These are phyloP conservation scores for Opeltia flavorubescens DNA, from an alignment of 495 filamentous ascomycete species.

Conservation along the genomic window DNA sequence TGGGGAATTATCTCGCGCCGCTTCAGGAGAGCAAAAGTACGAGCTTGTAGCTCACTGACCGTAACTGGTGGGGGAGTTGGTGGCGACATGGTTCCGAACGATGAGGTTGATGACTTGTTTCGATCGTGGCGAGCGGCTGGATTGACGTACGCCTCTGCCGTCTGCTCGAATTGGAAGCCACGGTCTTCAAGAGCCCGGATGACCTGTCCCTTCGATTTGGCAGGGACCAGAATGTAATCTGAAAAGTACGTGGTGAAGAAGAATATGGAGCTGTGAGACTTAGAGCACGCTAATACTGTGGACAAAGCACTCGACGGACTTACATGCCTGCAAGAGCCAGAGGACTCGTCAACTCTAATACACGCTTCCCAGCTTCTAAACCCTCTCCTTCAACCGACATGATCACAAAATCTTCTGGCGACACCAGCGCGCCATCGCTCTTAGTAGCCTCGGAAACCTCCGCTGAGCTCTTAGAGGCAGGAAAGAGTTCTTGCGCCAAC, in stretches of 20 bases:
- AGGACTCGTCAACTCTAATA: constrained; percentile 82
- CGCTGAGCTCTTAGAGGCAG: constrained; percentile 45
- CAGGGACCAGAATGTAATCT: constrained; percentile 88
- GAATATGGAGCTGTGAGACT: constrained; percentile 61
- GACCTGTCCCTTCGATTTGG: constrained; percentile 55
- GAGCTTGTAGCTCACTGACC: constrained; percentile 61
- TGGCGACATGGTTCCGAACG: constrained; percentile 33
- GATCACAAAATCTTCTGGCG: constrained; percentile 69
- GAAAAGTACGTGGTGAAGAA: constrained; percentile 98
- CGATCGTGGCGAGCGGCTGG: constrained; percentile 29
- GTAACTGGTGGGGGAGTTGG: constrained; percentile 65
- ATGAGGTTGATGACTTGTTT: constrained; percentile 33
- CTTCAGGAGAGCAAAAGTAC: constrained; percentile 66
- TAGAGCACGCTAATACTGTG: background rate
- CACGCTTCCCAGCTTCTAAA: constrained; percentile 84
- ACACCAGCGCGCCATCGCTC: constrained; percentile 35
- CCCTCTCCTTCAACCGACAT: constrained; percentile 81
- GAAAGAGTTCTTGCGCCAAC: constrained; percentile 59
- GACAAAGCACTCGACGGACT: constrained; percentile 16
- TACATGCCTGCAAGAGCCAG: constrained; percentile 84
- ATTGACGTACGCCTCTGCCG: constrained; percentile 54
- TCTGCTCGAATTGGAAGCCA: constrained; percentile 73
- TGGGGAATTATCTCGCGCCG: constrained; percentile 59
- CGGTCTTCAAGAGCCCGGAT: constrained; percentile 60
- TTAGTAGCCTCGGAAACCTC: constrained; percentile 17